phyloP scores from a whole-genome alignment of 2,329 filamentous ascomycete genomes.

The Ophiostoma australiae region DNA sequence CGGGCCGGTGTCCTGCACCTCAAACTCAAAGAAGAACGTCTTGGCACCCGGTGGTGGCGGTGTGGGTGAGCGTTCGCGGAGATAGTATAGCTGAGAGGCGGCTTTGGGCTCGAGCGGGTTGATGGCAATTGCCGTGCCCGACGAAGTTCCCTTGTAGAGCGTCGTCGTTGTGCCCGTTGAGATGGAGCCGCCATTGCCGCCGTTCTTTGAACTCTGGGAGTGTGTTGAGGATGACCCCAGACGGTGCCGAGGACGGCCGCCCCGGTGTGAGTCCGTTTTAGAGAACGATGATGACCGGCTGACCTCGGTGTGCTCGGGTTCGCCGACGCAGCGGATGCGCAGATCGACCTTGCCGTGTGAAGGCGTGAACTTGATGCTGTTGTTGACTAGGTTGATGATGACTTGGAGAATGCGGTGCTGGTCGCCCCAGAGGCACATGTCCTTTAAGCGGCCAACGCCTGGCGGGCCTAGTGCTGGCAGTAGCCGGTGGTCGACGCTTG shows the following conservation, averaged over 20 bases:
- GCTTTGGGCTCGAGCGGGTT: slow-evolving; percentile 58
- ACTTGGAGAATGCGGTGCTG: slow-evolving; percentile 86
- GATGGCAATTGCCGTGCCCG: slow-evolving; percentile 55
- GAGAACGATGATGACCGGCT: slow-evolving; percentile 52
- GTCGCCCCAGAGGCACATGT: slow-evolving; percentile 90
- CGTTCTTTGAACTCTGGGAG: slow-evolving; percentile 45
- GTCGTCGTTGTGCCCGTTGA: slow-evolving; percentile 23
- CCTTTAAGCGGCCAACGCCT: slow-evolving; percentile 65
- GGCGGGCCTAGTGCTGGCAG: slow-evolving; percentile 57
- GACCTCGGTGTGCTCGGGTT: slow-evolving; percentile 46
- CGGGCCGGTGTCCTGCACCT: slow-evolving; percentile 82
- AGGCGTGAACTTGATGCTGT: slow-evolving; percentile 87
- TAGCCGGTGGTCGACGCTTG: neutral
- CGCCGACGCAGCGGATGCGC: slow-evolving; percentile 67
- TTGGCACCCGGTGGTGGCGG: slow-evolving; percentile 58
- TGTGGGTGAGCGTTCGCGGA: slow-evolving; percentile 54
- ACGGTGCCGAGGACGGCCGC: slow-evolving; percentile 41
- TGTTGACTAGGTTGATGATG: slow-evolving; percentile 89
- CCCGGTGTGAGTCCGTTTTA: slow-evolving; percentile 41
- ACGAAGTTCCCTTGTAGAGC: slow-evolving; percentile 33
- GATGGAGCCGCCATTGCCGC: slow-evolving; percentile 26
- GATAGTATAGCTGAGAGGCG: slow-evolving; percentile 37
- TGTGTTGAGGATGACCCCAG: slow-evolving; percentile 45
- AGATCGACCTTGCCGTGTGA: slow-evolving; percentile 69
- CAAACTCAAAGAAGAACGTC: slow-evolving; percentile 75